These are phyloP conservation scores for Pichia sorboxylosa DNA, from an alignment of 1,139 yeast genomes.

Conservation along the genomic window DNA sequence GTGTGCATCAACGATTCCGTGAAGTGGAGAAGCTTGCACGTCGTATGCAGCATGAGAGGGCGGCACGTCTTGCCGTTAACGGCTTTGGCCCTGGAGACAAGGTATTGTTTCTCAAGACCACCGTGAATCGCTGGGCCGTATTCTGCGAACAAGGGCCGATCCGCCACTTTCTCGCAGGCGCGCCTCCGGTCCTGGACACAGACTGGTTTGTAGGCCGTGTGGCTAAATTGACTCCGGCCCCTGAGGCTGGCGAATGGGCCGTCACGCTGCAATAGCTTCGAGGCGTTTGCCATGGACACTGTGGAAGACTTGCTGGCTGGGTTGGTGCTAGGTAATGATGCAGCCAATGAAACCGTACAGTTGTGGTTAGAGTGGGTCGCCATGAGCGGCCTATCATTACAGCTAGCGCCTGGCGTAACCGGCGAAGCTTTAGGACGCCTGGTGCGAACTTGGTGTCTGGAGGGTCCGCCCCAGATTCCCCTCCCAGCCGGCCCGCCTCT, in stretches of 20 bases:
- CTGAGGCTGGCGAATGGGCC: not conserved
- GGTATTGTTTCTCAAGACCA: not conserved
- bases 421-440: conserved; percentile 6
- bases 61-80: conserved; percentile 74
- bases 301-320: not conserved
- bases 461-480: conserved; percentile 6
- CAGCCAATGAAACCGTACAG: too few species aligned
- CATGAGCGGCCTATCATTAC: not conserved
- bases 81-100: conserved; percentile 31
- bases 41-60: conserved; percentile 30
- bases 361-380: too few species aligned
- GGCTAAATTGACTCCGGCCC: not conserved
- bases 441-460: conserved; percentile 9
- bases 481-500: not conserved
- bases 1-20: too few species aligned
- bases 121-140: conserved; percentile 64
- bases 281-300: not conserved
- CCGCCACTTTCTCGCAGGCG: conserved; percentile 41
- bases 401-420: not conserved
- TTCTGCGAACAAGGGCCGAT: conserved; percentile 77
- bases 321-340: too few species aligned
- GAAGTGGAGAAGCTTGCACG: too few species aligned
- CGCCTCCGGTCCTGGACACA: conserved; percentile 25
- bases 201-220: conserved; percentile 73
- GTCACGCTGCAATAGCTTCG: not conserved